Conservation (phyloP, 495 filamentous ascomycete genomes). For the Melanomma pulvis-pyrius region DNA sequence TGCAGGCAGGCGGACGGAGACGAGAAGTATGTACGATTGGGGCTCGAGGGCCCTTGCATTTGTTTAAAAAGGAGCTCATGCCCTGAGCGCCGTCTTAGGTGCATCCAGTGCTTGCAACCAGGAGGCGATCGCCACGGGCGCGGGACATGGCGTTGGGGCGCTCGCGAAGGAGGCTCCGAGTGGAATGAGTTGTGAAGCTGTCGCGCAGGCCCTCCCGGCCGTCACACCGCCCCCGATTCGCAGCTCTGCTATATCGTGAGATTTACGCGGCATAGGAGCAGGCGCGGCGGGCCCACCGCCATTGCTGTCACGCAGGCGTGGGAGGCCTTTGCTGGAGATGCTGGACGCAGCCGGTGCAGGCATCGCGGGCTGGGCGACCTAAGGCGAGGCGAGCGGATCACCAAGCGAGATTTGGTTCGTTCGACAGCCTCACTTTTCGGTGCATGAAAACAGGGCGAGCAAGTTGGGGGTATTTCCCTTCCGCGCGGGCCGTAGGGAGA, state of each 20-base stretch:
- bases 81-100: background rate
- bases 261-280: background rate
- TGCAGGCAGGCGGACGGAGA: background rate
- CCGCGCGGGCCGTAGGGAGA: background rate
- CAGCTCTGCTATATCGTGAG: background rate
- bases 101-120: background rate
- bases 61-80: background rate
- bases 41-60: constrained; percentile 21
- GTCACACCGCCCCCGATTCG: constrained; percentile 18
- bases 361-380: background rate
- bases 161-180: background rate
- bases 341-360: too few relatives aligned
- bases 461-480: constrained; percentile 1
- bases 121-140: background rate
- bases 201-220: background rate
- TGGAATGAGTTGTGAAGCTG: constrained; percentile 6
- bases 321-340: too few relatives aligned
- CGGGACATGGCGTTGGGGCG: background rate
- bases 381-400: background rate
- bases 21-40: background rate
- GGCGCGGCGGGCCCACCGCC: too few relatives aligned
- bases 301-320: too few relatives aligned
- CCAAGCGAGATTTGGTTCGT: constrained; percentile 9
- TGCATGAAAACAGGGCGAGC: background rate
- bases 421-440: constrained; percentile 2